Percentiles rank a stretch among this genome's conserved stretches.
phyloP scores from a whole-genome alignment of 2,329 filamentous ascomycete species.

The Alternaria postmessia region DNA sequence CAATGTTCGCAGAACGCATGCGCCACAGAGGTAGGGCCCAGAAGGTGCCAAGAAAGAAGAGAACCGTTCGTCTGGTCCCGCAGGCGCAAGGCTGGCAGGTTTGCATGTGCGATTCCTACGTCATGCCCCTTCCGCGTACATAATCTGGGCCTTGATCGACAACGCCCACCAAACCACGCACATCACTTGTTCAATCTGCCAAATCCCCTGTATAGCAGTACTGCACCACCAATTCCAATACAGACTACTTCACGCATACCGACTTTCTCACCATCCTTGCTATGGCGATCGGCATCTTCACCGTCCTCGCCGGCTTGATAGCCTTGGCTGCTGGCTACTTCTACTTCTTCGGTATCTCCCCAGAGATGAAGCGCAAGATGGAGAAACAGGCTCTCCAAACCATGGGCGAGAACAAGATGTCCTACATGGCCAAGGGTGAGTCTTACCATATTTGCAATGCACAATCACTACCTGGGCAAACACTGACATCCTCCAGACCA shows the following conservation, averaged over 20 bases:
- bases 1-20: not conserved
- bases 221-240: conserved; percentile 5
- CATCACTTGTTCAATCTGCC: conserved; percentile 12
- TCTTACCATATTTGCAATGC: not conserved
- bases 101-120: conserved; percentile 24
- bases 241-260: conserved; percentile 6
- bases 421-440: conserved; percentile 51
- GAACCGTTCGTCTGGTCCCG: conserved; percentile 3
- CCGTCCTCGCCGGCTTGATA: conserved; percentile 41
- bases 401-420: conserved; percentile 63
- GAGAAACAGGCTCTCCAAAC: conserved; percentile 58
- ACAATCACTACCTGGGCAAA: not conserved
- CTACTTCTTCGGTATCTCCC: conserved; percentile 59
- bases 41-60: conserved; percentile 6
- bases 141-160: conserved; percentile 21
- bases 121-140: conserved; percentile 24
- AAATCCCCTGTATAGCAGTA: conserved; percentile 6
- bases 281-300: conserved; percentile 44
- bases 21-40: conserved; percentile 5
- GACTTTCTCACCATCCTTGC: conserved; percentile 2
- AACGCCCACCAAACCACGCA: conserved; percentile 1
- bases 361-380: conserved; percentile 56
- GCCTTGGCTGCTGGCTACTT: conserved; percentile 50
- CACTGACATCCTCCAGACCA: conserved; percentile 41
- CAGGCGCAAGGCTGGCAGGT: conserved; percentile 19